These are phyloP conservation scores for Pugionium dolabratum DNA, from an alignment of 345 rosid species.

Conservation along the genomic window DNA sequence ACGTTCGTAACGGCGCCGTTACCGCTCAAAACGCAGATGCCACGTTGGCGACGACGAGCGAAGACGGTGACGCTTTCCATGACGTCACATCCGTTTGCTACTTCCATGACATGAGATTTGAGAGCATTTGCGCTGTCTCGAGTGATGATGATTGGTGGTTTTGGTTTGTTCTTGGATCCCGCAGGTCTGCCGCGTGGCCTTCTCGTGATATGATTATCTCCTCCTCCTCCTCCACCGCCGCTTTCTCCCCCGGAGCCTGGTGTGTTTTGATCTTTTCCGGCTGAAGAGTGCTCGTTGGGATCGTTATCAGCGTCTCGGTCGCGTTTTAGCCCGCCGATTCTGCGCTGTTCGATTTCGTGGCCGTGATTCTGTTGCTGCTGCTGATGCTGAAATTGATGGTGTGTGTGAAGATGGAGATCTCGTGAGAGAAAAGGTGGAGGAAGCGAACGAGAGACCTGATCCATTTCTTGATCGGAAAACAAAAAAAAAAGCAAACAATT, in stretches of 20 bases:
- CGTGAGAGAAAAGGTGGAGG: constrained; percentile 82
- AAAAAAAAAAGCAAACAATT: background rate
- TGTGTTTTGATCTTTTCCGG: constrained; percentile 46
- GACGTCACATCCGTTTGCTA: constrained; percentile 75
- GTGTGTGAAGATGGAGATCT: constrained; percentile 69
- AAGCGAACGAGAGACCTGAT: constrained; percentile 79
- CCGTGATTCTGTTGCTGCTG: constrained; percentile 52
- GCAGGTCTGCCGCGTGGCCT: constrained; percentile 86
- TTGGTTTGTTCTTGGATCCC: constrained; percentile 89
- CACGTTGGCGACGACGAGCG: constrained; percentile 79
- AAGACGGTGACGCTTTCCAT: constrained; percentile 78
- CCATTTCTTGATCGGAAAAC: constrained; percentile 48
- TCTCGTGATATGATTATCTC: constrained; percentile 50
- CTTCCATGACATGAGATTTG: constrained; percentile 89
- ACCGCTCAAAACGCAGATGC: constrained; percentile 85
- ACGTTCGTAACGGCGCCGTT: constrained; percentile 87
- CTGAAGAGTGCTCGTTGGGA: constrained; percentile 37
- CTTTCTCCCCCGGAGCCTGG: constrained; percentile 37
- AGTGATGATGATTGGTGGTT: constrained; percentile 91
- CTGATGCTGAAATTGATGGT: constrained; percentile 65
- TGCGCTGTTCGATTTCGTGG: constrained; percentile 42
- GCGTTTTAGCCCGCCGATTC: constrained; percentile 60
- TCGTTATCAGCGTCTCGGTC: constrained; percentile 58
- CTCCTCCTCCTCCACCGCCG: constrained; percentile 47
- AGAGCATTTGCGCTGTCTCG: constrained; percentile 96